phyloP scores from a whole-genome alignment of 257 asterid species.

The Salvia splendens region DNA sequence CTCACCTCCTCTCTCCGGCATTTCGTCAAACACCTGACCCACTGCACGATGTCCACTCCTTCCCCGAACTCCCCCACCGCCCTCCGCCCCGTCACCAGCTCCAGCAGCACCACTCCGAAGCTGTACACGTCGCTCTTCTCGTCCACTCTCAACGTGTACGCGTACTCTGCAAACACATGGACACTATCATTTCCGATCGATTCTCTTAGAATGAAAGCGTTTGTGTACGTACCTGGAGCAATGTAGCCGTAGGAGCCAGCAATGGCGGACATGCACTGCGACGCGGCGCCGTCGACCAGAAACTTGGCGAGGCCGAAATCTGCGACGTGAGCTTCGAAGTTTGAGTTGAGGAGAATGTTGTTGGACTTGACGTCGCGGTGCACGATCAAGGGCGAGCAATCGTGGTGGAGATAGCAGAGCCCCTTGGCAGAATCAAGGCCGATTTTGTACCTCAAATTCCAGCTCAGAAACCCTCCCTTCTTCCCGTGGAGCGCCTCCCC shows the following conservation, averaged over 20 bases:
- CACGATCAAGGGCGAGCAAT: constrained; percentile 85
- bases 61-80: constrained; percentile 64
- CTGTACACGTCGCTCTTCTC: constrained; percentile 70
- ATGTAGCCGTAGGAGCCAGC: constrained; percentile 98
- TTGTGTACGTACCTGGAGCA: constrained; percentile 72
- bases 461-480: constrained; percentile 69
- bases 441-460: constrained; percentile 83
- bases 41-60: constrained; percentile 67
- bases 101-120: constrained; percentile 61
- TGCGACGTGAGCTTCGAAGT: constrained; percentile 89
- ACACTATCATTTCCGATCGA: no score
- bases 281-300: constrained; percentile 78
- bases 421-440: constrained; percentile 87
- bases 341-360: constrained; percentile 72
- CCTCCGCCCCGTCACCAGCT: constrained; percentile 54
- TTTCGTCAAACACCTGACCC: constrained; percentile 63
- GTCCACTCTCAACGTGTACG: constrained; percentile 55
- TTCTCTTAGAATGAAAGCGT: no score
- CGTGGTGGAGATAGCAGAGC: constrained; percentile 86
- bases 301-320: constrained; percentile 95
- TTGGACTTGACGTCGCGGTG: constrained; percentile 93
- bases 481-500: constrained; percentile 91
- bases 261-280: constrained; percentile 93
- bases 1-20: constrained; percentile 62
- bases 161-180: constrained; percentile 44